These are phyloP conservation scores for Boletus calvinii DNA, from an alignment of 1,284 basidiomycete genomes.

Conservation along the genomic window DNA sequence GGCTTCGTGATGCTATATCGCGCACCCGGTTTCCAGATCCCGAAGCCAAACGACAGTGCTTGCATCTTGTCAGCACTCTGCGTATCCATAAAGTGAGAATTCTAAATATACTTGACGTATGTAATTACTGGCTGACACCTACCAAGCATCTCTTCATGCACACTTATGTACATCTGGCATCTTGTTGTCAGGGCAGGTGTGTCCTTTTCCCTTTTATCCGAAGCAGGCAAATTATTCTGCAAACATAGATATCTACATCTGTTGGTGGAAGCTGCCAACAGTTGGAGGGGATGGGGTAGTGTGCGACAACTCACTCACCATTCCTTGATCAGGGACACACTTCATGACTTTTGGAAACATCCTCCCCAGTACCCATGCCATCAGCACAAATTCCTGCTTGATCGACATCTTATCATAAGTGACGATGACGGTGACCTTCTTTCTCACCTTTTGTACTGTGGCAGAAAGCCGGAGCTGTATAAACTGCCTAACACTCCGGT, in stretches of 20 bases:
- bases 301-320: conserved; percentile 23
- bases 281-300: conserved; percentile 20
- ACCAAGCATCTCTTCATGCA: conserved; percentile 28
- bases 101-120: background rate
- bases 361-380: conserved; percentile 15
- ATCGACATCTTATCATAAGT: background rate
- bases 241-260: conserved; percentile 9
- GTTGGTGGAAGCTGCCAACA: conserved; percentile 7
- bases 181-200: conserved; percentile 16
- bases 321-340: conserved; percentile 14
- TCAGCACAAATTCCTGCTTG: conserved; percentile 10
- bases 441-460: conserved; percentile 24
- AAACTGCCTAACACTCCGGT: conserved; percentile 1
- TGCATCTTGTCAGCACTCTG: conserved; percentile 11
- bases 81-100: conserved; percentile 26
- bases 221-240: background rate
- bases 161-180: conserved; percentile 24
- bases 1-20: conserved; percentile 12
- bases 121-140: conserved; percentile 6
- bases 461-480: conserved; percentile 19
- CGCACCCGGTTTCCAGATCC: background rate
- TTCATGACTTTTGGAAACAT: conserved; percentile 8
- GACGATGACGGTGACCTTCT: conserved; percentile 24
- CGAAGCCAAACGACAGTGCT: conserved; percentile 7
- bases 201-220: background rate